Percentiles rank a stretch among this genome's conserved stretches.
Evolutionary conservation across 352 stramenopile species (phyloP).

Genomic region (Pythium oligandrum): DNA sequence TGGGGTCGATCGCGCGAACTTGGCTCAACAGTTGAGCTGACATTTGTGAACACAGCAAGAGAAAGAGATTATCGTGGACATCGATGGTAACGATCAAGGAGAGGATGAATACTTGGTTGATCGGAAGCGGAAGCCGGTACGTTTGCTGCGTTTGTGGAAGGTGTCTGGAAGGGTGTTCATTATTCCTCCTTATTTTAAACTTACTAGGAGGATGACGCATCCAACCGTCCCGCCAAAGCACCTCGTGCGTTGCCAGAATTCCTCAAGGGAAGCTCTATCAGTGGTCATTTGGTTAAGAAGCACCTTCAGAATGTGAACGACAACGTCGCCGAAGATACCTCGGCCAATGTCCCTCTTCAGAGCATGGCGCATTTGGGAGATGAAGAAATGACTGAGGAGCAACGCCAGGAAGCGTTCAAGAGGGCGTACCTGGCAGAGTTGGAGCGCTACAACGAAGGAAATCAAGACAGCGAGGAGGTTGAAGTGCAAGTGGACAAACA

Average conservation of each 20-base stretch:
- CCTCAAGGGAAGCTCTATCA: constrained; percentile 81
- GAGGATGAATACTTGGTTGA: constrained; percentile 82
- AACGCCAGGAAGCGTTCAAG: constrained; percentile 79
- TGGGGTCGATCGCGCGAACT: background rate
- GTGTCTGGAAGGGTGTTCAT: no score
- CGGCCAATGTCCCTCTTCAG: constrained; percentile 34
- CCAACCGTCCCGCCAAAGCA: constrained; percentile 49
- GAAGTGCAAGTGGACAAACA: constrained; percentile 79
- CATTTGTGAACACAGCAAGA: constrained; percentile 20
- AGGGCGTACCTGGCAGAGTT: constrained; percentile 78
- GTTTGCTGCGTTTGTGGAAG: background rate
- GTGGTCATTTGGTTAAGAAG: constrained; percentile 81
- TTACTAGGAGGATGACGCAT: constrained; percentile 44
- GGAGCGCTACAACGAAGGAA: constrained; percentile 84
- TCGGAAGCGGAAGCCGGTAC: constrained; percentile 56
- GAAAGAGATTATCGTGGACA: constrained; percentile 86
- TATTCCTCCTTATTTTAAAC: background rate
- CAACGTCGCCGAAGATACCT: constrained; percentile 24
- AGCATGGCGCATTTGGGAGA: constrained; percentile 51
- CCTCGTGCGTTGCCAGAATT: constrained; percentile 72
- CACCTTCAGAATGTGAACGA: constrained; percentile 43
- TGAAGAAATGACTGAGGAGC: constrained; percentile 76
- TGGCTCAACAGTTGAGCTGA: background rate
- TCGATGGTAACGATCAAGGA: constrained; percentile 62
- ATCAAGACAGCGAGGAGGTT: constrained; percentile 68